A percentile compares a stretch with the other conserved stretches of the same genome.
Evolutionary conservation across 495 filamentous ascomycete genomes (phyloP).

Genomic region (Sporormia fimetaria): DNA sequence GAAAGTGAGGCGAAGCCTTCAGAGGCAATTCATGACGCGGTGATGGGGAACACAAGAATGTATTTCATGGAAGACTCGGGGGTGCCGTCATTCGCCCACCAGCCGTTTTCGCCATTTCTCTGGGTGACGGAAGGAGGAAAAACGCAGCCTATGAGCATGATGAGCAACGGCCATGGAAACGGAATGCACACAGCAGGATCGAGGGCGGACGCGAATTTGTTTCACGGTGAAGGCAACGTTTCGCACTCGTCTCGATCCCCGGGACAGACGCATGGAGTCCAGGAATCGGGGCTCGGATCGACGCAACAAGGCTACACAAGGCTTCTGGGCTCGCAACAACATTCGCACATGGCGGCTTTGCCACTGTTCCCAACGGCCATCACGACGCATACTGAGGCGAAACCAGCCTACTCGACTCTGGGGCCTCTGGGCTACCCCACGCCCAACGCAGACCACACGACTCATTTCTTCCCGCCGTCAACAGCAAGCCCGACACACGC

Average conservation of each 20-base stretch:
- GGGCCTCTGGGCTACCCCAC: too few species aligned
- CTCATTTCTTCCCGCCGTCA: too few species aligned
- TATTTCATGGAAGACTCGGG: conserved; percentile 38
- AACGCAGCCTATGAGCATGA: neutral
- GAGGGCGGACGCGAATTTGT: neutral
- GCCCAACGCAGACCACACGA: too few species aligned
- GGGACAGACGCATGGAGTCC: conserved; percentile 8
- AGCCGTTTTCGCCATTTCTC: conserved; percentile 34
- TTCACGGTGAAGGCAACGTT: neutral
- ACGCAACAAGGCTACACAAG: conserved; percentile 14
- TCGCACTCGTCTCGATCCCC: conserved; percentile 10
- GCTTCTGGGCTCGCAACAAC: too few species aligned
- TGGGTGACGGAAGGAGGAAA: conserved; percentile 30
- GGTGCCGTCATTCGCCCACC: too few species aligned
- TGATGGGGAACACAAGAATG: conserved; percentile 42
- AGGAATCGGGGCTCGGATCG: conserved; percentile 18
- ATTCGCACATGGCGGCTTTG: too few species aligned
- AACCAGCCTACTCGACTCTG: too few species aligned
- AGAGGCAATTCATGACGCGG: conserved; percentile 25
- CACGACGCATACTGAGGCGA: too few species aligned
- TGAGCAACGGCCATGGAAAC: neutral
- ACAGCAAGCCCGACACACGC: neutral
- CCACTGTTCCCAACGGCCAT: too few species aligned
- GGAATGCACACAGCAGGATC: neutral
- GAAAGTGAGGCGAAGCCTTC: conserved; percentile 6